Base-by-base conservation (phyloP, 2,329 filamentous ascomycete genomes). In the Stylonectria norvegica region DNA sequence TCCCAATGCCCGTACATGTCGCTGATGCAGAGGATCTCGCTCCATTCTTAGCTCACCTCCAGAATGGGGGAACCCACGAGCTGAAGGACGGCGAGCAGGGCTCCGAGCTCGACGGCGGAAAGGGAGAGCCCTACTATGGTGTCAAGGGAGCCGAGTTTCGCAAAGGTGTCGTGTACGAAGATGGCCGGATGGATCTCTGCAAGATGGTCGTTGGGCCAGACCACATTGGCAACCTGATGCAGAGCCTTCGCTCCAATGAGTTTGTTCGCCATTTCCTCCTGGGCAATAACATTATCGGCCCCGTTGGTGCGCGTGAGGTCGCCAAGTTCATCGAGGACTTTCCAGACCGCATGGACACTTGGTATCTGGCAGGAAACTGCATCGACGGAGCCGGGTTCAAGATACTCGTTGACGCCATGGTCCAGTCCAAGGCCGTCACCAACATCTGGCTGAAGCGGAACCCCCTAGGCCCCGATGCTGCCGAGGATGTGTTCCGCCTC, bases 381-480 rank as follows among this genome's bases (percentile, higher is more conserved):
- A 74, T 78, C 45, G 67, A 75, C 35, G 58, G 59, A 3, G 38
- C 56, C 3, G 59, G 64, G 41, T 67, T 77, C 53, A 55, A 53
- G 18, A 47, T 61, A 2, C 61, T 77, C 2, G 70, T 72, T 1
- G 59, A 71, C 40, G 66, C 67, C 35, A 67, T 73, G 65, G 48
- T 69, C 11, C 58, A 58, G 17, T 73, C 70, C 1, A 56, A 61
- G 4, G 61, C 61, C 11, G 59, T 75, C 43, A 73, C 70, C 15
- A 74, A 72, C 46, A 55, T 77, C 34, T 78, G 74, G 74, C 56
- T 78, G 38, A 77, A 76, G 54, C 67, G 73, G 10, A 78, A 78
- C 53, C 74, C 75, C 2, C 63, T 78, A 18, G 64, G 65, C 1
- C 44, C 66, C 3, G 52, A 51, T 5, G 60, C 67, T 14, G 66